These are phyloP conservation scores for Fusarium sp. DNA, from an alignment of 2,329 filamentous ascomycete genomes.

Conservation along the genomic window DNA sequence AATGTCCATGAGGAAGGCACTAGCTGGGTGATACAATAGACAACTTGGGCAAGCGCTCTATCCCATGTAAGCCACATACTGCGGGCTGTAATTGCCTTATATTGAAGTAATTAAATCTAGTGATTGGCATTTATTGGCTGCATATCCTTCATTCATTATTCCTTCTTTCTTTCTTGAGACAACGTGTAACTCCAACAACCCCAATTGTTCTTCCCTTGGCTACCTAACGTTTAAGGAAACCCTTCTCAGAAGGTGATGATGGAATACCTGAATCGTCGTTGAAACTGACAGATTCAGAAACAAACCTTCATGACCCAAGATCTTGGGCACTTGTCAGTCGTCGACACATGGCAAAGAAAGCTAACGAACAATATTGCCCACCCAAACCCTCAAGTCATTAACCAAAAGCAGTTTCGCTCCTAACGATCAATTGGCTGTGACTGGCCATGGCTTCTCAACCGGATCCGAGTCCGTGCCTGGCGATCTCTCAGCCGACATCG, in stretches of 20 bases:
- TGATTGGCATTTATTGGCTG: not conserved
- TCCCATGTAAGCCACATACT: not conserved
- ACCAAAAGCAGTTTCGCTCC: constrained; percentile 35
- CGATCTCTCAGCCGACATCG: constrained; percentile 38
- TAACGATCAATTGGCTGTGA: constrained; percentile 13
- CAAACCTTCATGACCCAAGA: not conserved
- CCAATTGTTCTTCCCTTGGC: not conserved
- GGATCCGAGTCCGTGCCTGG: constrained; percentile 45
- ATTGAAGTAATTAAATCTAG: not conserved
- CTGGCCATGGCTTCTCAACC: constrained; percentile 18
- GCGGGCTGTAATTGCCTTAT: not conserved
- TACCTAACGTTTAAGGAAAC: not conserved
- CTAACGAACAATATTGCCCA: constrained; percentile 25
- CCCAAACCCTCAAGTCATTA: constrained; percentile 20
- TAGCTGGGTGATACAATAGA: not conserved
- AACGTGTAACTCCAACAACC: not conserved
- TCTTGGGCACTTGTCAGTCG: not conserved
- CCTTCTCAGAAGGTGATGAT: not conserved
- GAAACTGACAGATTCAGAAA: not conserved
- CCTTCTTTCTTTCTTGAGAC: not conserved
- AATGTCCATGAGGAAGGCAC: not conserved
- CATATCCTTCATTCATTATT: not conserved
- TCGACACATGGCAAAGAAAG: not conserved
- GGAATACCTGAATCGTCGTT: not conserved
- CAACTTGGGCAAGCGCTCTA: not conserved